Conservation (phyloP, 2,329 filamentous ascomycete species). For the Fusarium haematococcum region DNA sequence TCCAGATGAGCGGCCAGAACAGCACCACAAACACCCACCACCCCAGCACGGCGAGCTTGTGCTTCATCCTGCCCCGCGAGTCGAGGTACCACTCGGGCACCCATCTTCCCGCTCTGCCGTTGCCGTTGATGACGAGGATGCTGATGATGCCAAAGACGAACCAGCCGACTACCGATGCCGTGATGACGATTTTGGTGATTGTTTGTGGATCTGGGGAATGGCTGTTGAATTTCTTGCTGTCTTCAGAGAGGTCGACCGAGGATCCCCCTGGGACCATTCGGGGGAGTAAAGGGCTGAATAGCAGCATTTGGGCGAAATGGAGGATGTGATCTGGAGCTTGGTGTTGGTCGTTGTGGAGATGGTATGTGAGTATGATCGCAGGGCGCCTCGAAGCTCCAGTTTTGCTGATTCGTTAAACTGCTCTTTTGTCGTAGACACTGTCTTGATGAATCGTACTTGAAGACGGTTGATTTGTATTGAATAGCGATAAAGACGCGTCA, state of each 20-base stretch:
- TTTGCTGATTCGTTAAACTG: background rate
- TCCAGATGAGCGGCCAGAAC: conserved; percentile 69
- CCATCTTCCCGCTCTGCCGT: conserved; percentile 46
- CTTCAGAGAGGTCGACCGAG: background rate
- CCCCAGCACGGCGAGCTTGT: conserved; percentile 36
- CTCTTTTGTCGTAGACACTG: background rate
- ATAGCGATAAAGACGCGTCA: conserved; percentile 3
- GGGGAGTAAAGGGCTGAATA: background rate
- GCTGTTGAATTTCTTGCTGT: conserved; percentile 20
- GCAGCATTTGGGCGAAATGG: background rate
- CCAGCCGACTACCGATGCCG: conserved; percentile 46
- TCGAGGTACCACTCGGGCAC: conserved; percentile 51
- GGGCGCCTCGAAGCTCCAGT: background rate
- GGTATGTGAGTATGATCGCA: background rate
- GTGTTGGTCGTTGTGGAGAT: background rate
- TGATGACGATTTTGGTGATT: conserved; percentile 40
- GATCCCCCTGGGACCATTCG: background rate
- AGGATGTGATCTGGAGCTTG: background rate
- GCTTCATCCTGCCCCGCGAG: conserved; percentile 29
- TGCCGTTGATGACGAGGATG: conserved; percentile 48
- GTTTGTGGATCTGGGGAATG: conserved; percentile 8
- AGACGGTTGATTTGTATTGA: background rate
- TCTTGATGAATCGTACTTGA: background rate
- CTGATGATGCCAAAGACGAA: conserved; percentile 48
- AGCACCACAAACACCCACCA: conserved; percentile 49